Base-by-base conservation (phyloP, 1,139 yeast genomes). In the Meyerozyma carpophila region DNA sequence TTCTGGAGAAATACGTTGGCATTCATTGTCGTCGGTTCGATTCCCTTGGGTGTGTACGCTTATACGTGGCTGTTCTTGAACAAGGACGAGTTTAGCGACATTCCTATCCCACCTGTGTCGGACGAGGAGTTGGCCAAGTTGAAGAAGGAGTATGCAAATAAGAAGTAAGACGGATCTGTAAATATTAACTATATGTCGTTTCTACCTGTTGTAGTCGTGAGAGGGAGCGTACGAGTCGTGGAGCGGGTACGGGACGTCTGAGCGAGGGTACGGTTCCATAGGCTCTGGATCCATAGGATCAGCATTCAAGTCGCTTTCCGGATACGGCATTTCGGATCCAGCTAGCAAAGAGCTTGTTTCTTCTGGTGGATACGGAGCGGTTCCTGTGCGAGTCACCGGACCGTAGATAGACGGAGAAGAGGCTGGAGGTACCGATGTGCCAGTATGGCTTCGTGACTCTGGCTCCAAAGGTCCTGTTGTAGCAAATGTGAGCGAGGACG, bases 61-160 rank as follows among this genome's bases (percentile, higher is more conserved):
- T 90, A 87, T 71, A 87, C 96, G 0, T 84, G 81, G 73, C 68
- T 71, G 43, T 77, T 81, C 58, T 75, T 91, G 58, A 81, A 81
- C 50, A 80, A 80, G 50, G 97, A 90, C 59, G 96, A 91, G 54
- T 88, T 91, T 60, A 78, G 75, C 41, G 96, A 90, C 61, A 86
- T 91, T 55, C 97, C 97, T 42, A 82, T 91, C 51, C 98, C 98
- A 41, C 97, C 97, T 26, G 76, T 91, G 51, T 77, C 84, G 38
- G 95, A 87, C 47, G 81, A 75, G 44, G 95, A 89, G 60, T 74
- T 91, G 59, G 78, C 76, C 44, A 74, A 79, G 63, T 76, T 91
- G 67, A 81, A 76, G 63, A 72, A 75, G 58, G 93, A 88, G 59
- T 84, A 84, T 56, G 65, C 64, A 37, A 72, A 68, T 55, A 68